phyloP scores from a whole-genome alignment of 352 stramenopile species.

The Phytophthora constricta region DNA sequence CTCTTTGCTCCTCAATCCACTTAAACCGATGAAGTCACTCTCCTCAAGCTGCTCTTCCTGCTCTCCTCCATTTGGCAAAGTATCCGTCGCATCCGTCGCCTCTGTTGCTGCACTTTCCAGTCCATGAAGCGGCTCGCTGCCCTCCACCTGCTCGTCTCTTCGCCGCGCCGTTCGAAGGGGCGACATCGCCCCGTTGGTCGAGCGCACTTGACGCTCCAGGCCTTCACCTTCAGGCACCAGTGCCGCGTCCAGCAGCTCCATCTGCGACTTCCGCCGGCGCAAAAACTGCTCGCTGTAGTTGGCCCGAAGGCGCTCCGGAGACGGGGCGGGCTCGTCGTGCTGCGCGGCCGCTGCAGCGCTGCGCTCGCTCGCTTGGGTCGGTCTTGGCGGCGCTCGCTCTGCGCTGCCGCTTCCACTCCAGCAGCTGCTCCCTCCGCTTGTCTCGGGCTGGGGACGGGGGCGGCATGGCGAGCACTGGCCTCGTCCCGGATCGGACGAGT shows the following conservation, averaged over 20 bases:
- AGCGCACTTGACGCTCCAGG: neutral
- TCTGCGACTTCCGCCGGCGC: conserved; percentile 8
- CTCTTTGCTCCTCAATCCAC: no score
- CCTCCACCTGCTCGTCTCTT: neutral
- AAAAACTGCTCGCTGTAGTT: conserved; percentile 27
- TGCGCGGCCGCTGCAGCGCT: conserved; percentile 19
- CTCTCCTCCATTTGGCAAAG: no score
- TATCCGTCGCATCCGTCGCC: no score
- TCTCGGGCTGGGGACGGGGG: conserved; percentile 22
- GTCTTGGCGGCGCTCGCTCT: conserved; percentile 12
- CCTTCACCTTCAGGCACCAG: neutral
- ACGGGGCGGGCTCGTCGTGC: conserved; percentile 6
- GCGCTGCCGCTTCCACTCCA: conserved; percentile 28
- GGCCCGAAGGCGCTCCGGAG: conserved; percentile 7
- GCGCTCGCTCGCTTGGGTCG: conserved; percentile 6
- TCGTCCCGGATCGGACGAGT: conserved; percentile 22
- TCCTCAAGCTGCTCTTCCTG: neutral
- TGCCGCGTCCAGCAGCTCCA: neutral
- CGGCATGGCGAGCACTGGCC: conserved; percentile 13
- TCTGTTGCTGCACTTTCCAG: neutral
- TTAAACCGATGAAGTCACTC: no score
- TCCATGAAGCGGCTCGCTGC: neutral
- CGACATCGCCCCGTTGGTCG: neutral
- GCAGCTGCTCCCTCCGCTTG: conserved; percentile 38
- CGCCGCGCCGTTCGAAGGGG: conserved; percentile 10